Evolutionary conservation across 2,329 filamentous ascomycete genomes (phyloP), one percentile per base, ranked within the genome.

Genomic region (Ophiocordyceps sinensis): DNA sequence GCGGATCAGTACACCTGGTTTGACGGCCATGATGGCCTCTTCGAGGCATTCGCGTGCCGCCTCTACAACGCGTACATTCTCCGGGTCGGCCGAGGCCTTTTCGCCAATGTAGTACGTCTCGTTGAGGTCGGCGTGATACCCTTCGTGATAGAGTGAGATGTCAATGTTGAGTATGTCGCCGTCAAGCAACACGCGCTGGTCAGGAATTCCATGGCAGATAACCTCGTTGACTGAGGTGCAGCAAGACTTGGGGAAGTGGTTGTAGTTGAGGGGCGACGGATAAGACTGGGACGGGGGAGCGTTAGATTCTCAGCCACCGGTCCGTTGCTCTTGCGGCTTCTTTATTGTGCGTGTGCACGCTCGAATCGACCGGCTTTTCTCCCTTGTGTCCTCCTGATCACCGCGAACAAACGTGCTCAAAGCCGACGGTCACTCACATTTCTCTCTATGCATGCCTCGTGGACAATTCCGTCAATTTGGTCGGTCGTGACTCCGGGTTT

Each of bases 71-170:
- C 88, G 79, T 28, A 96, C 86, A 4, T 83, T 77, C 51, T 96
- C 88, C 1, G 86, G 77, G 54, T 96, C 81, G 9, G 83, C 78
- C 54, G 77, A 75, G 35, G 91, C 85, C 56, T 83, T 86, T 51
- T 93, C 83, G 43, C 91, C 91, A 38, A 98, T 84, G 59, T 98
- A 98, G 66, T 96, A 98, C 12, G 91, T 98, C 67, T 98, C 91
- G 66, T 98, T 98, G 42, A 98, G 69, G 60, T 98, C 91, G 42
- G 86, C 87, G 58, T 98, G 91, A 66, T 89, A 96, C 41, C 91
- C 91, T 45, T 81, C 84, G 59, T 96, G 87, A 63, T 93, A 98
- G 36, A 98, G 67, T 1, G 87, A 88, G 5, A 98, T 85, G 53
- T 98, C 91, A 49, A 98, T 87, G 66, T 98, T 98, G 55, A 98